Percentiles rank a stretch among this genome's conserved stretches.
phyloP scores from a whole-genome alignment of 2,329 filamentous ascomycete species.

The Exophiala oligosperma region DNA sequence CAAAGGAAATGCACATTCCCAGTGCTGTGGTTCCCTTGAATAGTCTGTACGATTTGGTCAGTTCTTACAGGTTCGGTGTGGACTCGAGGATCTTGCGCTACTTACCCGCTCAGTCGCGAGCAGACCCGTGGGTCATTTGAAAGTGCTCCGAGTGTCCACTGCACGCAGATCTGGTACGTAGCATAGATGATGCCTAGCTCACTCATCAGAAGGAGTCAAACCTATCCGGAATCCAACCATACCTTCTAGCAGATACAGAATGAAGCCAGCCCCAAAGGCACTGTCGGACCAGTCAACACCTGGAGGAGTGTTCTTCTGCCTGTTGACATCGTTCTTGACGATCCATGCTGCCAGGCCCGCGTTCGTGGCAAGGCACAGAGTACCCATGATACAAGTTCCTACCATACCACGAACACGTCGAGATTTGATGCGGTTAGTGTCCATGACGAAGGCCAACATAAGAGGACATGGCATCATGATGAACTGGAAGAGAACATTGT shows the following conservation, averaged over 20 bases:
- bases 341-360: slow-evolving; percentile 22
- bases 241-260: slow-evolving; percentile 21
- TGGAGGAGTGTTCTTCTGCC: slow-evolving; percentile 4
- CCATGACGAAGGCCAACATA: slow-evolving; percentile 32
- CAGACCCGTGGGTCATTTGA: slow-evolving; percentile 24
- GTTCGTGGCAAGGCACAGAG: slow-evolving; percentile 16
- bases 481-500: slow-evolving; percentile 25
- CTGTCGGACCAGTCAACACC: slow-evolving; percentile 22
- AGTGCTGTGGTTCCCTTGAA: slow-evolving; percentile 23
- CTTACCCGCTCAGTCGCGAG: slow-evolving; percentile 19
- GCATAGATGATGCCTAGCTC: slow-evolving; percentile 19
- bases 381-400: slow-evolving; percentile 15
- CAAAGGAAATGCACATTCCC: slow-evolving; percentile 28
- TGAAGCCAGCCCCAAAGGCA: slow-evolving; percentile 17
- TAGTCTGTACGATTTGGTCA: background rate
- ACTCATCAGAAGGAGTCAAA: background rate
- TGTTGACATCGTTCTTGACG: slow-evolving; percentile 14
- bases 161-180: slow-evolving; percentile 20
- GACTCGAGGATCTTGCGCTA: slow-evolving; percentile 18
- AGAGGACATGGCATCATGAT: slow-evolving; percentile 23
- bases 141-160: slow-evolving; percentile 22
- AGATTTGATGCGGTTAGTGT: slow-evolving; percentile 29
- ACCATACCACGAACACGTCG: slow-evolving; percentile 20
- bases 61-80: background rate
- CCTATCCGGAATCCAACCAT: background rate